A percentile compares a stretch with the other conserved stretches of the same genome.
Conservation (phyloP, 352 stramenopile species). For the Pseudoperonospora humuli region DNA sequence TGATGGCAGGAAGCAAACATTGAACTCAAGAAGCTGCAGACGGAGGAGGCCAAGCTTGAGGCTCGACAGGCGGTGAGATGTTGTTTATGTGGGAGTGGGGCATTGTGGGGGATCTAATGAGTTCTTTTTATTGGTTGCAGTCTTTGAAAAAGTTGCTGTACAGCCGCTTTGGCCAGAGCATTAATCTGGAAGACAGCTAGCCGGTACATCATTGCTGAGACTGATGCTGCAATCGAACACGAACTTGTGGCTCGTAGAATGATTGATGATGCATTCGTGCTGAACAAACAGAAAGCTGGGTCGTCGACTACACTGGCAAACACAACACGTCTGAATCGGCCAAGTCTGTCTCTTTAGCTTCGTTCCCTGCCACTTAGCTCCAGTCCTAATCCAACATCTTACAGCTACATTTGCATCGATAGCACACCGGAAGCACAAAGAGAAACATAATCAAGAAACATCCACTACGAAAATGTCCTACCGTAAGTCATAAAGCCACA, state of each 20-base stretch:
- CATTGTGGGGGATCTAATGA: constrained; percentile 4
- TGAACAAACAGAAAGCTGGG: no score
- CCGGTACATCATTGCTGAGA: neutral
- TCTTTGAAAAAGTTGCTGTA: constrained; percentile 94
- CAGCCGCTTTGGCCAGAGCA: constrained; percentile 92
- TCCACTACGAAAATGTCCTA: no score
- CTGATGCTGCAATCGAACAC: neutral
- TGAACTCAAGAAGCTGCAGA: constrained; percentile 73
- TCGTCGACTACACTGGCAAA: no score
- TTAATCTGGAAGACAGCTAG: constrained; percentile 94
- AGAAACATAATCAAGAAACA: no score
- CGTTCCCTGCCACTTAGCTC: no score
- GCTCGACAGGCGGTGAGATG: constrained; percentile 75
- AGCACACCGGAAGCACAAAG: no score
- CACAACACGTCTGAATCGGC: no score
- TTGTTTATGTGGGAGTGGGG: neutral
- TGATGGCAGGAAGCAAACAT: constrained; percentile 51
- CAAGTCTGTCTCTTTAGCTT: no score
- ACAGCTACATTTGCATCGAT: no score
- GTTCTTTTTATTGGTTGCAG: constrained; percentile 13
- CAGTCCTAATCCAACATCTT: no score
- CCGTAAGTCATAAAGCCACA: no score
- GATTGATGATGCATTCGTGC: neutral
- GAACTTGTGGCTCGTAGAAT: neutral
- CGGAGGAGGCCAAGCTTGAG: constrained; percentile 84